Evolutionary conservation across 345 rosid genomes (phyloP).

Genomic region (Mangifera indica): DNA sequence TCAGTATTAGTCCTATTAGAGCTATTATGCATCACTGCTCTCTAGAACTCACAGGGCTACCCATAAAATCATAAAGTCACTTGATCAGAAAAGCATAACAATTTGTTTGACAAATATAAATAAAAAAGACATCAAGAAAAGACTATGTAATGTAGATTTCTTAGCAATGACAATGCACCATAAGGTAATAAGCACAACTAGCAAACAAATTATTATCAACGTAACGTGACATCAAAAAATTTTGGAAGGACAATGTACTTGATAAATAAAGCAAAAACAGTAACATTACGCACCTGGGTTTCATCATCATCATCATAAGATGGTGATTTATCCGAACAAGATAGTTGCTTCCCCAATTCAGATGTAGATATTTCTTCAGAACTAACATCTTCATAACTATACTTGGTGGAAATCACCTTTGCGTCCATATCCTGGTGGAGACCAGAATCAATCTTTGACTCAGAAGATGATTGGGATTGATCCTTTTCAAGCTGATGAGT

Average conservation of each 20-base stretch:
- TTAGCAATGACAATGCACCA: neutral
- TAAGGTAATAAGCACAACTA: neutral
- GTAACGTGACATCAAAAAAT: neutral
- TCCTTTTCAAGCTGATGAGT: slow-evolving; percentile 32
- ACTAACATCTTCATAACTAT: slow-evolving; percentile 28
- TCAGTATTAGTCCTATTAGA: slow-evolving; percentile 16
- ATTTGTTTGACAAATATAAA: neutral
- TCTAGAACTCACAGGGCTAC: neutral
- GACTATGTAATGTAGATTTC: neutral
- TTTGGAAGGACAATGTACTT: neutral
- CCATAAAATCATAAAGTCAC: neutral
- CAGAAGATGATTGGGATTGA: slow-evolving; percentile 34
- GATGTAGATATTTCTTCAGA: slow-evolving; percentile 35
- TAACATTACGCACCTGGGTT: slow-evolving; percentile 41
- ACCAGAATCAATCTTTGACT: slow-evolving; percentile 28
- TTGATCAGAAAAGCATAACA: neutral
- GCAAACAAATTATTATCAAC: neutral
- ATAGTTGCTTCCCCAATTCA: slow-evolving; percentile 37
- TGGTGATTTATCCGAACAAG: slow-evolving; percentile 55
- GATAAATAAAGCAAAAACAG: slow-evolving; percentile 9
- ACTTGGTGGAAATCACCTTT: slow-evolving; percentile 34
- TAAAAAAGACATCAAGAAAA: neutral
- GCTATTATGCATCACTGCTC: neutral
- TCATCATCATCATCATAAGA: slow-evolving; percentile 31
- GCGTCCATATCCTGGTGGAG: slow-evolving; percentile 34